These are phyloP conservation scores for Aegilops bicornis DNA, from an alignment of 176 grass and related monocot species.

Conservation along the genomic window DNA sequence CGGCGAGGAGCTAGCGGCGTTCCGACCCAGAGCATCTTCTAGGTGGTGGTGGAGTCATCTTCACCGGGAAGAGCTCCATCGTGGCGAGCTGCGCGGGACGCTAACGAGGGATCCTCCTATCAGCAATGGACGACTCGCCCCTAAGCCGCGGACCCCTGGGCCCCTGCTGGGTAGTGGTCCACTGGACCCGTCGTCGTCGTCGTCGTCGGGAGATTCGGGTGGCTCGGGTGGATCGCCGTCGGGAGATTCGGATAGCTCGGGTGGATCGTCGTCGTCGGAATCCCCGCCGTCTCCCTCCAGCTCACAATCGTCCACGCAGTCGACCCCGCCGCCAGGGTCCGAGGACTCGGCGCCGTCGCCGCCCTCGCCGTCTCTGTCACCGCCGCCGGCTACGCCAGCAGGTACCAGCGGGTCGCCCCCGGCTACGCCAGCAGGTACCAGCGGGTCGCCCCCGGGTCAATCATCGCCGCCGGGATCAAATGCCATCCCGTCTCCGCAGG, in stretches of 20 bases:
- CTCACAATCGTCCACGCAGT: conserved; percentile 17
- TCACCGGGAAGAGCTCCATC: conserved; percentile 38
- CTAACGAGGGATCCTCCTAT: not conserved
- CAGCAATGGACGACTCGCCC: conserved; percentile 25
- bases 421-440: not conserved
- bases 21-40: not conserved
- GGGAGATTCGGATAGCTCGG: not conserved
- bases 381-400: not conserved
- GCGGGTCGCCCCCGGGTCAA: not conserved
- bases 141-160: not conserved
- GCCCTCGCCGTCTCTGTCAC: not conserved
- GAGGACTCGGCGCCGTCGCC: not conserved
- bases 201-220: not conserved
- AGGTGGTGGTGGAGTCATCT: conserved; percentile 38
- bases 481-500: not conserved
- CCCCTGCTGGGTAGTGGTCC: not conserved
- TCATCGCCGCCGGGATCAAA: not conserved
- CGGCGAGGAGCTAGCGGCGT: conserved; percentile 1
- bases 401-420: not conserved
- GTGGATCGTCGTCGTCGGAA: conserved; percentile 9
- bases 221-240: not conserved
- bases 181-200: not conserved
- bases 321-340: conserved; percentile 24
- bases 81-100: not conserved
- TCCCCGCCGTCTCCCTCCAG: not conserved